Evolutionary conservation across 345 rosid genomes (phyloP), one percentile per base, ranked within the genome.

Genomic region (Salix suchowensis): DNA sequence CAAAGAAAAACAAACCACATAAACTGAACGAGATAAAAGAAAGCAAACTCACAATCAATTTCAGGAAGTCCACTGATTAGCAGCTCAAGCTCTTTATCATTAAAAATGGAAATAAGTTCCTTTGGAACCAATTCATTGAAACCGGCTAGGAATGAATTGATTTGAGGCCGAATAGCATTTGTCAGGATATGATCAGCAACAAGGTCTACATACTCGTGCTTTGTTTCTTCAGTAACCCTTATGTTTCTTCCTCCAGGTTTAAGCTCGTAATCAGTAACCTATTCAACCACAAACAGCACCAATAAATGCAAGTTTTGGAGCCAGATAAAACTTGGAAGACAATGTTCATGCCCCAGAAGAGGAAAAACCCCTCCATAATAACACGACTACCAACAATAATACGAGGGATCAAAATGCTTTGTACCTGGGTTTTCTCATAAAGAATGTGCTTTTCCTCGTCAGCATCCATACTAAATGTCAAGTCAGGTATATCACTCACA

Each of bases 1-100:
- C 52, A 54, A 67, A 52, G 30, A 80, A 75, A 77, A 52, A 10
- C 34, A 48, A 73, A 83, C 67, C 18, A 68, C 10, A 64, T 34
- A 71, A 14, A 28, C 6, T n/a, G 61, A 11, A 68, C 52, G 73
- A 39, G 65, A 67, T 68, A n/a, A 73, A 64, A 21, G 40, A 75
- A 67, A 74, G 39, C 34, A 71, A 85, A 84, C 98, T 93, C 82
- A 95, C 98, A 84, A 78, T 95, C 98, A 84, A 95, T 95, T 85
- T 95, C 98, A n/a, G 98, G 98, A 81, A 95, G 92, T 39, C 98
- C 98, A n/a, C 98, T 95, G 77, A 95, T 95, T 55, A 95, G 91
- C 15, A 95, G 94, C 89, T 95, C 98, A n/a, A 95, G 96, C 92
- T 95, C 98, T 86, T 95, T 95, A 76, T 95, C 98, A 68, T 95